Conservation (phyloP, 2,329 filamentous ascomycete species). For the Claviceps sp. region DNA sequence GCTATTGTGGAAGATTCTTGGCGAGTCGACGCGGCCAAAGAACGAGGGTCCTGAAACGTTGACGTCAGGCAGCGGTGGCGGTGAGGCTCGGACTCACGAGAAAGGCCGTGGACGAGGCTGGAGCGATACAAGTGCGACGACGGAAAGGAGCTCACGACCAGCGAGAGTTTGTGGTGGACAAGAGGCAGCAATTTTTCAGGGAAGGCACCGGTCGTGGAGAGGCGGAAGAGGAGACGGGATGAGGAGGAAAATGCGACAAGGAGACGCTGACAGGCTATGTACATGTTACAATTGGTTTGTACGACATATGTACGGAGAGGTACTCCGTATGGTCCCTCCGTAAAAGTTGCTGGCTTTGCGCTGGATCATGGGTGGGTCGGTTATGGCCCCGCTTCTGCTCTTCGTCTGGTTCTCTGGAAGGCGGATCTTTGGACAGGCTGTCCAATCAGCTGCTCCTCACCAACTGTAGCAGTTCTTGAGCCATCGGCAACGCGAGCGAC, state of each 20-base stretch:
- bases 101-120: neutral
- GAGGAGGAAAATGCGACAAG: conserved; percentile 10
- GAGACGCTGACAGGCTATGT: conserved; percentile 8
- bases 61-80: conserved; percentile 11
- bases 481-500: neutral
- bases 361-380: neutral
- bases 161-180: conserved; percentile 4
- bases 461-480: no score
- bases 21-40: conserved; percentile 5
- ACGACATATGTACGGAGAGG: no score
- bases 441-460: neutral
- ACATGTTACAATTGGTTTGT: neutral
- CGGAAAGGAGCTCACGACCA: conserved; percentile 6
- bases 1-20: neutral
- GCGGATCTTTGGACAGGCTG: neutral
- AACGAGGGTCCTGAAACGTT: conserved; percentile 6
- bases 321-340: no score
- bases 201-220: neutral
- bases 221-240: conserved; percentile 2
- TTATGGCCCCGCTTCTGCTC: no score
- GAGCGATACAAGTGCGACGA: neutral
- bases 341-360: no score
- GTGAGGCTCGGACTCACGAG: conserved; percentile 1
- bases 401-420: no score
- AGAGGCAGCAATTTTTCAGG: neutral